Base-by-base conservation (phyloP, 2,329 filamentous ascomycete genomes). In the Rutstroemia sydowiana region DNA sequence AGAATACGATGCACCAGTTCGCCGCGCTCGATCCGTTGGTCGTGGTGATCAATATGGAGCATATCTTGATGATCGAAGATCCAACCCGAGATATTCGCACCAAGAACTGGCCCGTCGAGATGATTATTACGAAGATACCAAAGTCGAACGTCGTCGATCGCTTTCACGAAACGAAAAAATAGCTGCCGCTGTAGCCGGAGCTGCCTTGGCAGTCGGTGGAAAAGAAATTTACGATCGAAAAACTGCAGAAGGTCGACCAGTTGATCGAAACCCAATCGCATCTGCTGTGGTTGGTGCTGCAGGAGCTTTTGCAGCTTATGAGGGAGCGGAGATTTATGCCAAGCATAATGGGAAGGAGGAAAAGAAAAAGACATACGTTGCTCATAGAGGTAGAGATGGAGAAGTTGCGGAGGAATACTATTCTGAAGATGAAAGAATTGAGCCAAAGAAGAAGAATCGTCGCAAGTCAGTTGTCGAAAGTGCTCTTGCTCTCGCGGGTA, bases 201-300 rank as follows among this genome's bases (percentile, higher is more conserved):
- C 81, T 48, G 78, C 81, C 30, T 68, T 85, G 20, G 78, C 79
- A n/a, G 78, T 80, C 9, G 81, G 81, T 46, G 79, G 79, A 46
- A 85, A 85, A 68, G 82, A 85, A 64, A 67, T 84, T 4, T 85
- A 76, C 65, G 81, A 85, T 61, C 80, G 81, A 55, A 76, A 71
- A 58, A 77, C 84, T 61, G 79, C 64, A 36, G 57, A 66, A 39
- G 60, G 62, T 75, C 55, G 76, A 75, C 48, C 71, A 51, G 51
- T 77, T 0, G 68, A 82, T 41, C 77, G 81, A 56, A 84, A 83
- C 61, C 63, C 78, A 20, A 70, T 83, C 14, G 75, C 76, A 26
- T 78, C 79, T 10, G 80, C 78, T 30, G 81, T 81, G 20, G 70
- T 84, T 5, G 81, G 80, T 20, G 81, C 81, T 16, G 81, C 80